Evolutionary conservation across 1,284 basidiomycete species (phyloP), one percentile per base, ranked within the genome.

Genomic region (Grifola frondosa): DNA sequence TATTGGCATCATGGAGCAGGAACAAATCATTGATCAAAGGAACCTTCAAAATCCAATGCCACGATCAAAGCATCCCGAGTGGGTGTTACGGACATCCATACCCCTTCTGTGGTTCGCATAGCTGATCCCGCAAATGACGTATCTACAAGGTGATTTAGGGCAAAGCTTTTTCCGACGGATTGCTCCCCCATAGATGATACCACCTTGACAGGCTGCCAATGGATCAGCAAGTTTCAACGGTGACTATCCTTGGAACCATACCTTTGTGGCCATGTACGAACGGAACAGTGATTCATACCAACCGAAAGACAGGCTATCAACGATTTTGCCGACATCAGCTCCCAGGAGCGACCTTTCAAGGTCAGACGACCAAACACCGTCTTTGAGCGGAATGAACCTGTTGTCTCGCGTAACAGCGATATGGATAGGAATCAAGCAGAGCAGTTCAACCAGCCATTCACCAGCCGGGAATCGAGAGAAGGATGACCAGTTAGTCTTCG

Each of bases 121-220:
- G 81, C 82, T 5, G 75, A 79, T 1, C 81, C 82, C 21, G 80
- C 78, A 49, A 84, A 84, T 0, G 80, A 82, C 0, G 81, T 79
- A 49, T 83, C 80, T 0, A 69, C 74, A 17, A 84, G 65, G 53
- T 84, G 81, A 33, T 84, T 84, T 10, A 83, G 58, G 0, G 76
- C 66, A 47, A 75, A 83, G 42, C 75, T 78, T 52, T 83, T 83
- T 0, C 80, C 81, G 0, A 84, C 81, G 0, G 78, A 81, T 53
- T 82, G 81, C 54, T 82, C 80, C 5, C 79, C 81, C 81, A 83
- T 81, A 0, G 81, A 83, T 0, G 80, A 80, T 0, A 83, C 77
- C 1, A 83, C 80, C 49, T 70, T 75, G 8, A 83, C 80, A 1
- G 78, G 77, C 80, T 81, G 44, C 20, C 20, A 11, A 45, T 34